phyloP scores from a whole-genome alignment of 2,329 filamentous ascomycete genomes.

The Bipolaris zeicola region DNA sequence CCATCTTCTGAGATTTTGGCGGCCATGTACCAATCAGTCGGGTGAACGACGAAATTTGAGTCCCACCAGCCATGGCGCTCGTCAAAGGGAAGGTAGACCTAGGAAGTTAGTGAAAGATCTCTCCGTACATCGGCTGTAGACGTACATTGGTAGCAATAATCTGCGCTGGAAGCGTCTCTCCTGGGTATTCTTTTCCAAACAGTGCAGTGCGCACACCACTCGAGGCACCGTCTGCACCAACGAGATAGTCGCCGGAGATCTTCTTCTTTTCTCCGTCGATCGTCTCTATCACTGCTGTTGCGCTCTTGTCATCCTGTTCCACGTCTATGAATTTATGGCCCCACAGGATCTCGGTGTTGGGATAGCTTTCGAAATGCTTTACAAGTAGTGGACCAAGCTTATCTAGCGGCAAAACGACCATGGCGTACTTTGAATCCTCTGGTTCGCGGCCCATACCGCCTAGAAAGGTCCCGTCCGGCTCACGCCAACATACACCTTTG shows the following conservation, averaged over 20 bases:
- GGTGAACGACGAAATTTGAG: constrained; percentile 66
- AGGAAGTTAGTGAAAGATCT: constrained; percentile 6
- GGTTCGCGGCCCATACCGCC: constrained; percentile 40
- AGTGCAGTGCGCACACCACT: constrained; percentile 40
- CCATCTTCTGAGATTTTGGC: constrained; percentile 64
- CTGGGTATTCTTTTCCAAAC: constrained; percentile 56
- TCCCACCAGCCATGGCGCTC: constrained; percentile 60
- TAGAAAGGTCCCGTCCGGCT: constrained; percentile 42
- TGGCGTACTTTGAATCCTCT: constrained; percentile 34
- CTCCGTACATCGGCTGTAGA: neutral
- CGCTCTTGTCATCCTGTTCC: constrained; percentile 38
- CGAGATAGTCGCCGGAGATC: constrained; percentile 38
- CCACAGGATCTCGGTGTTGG: constrained; percentile 39
- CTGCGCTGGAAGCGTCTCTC: constrained; percentile 64
- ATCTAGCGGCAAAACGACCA: constrained; percentile 42
- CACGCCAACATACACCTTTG: constrained; percentile 53
- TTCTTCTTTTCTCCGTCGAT: constrained; percentile 31
- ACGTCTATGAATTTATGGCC: constrained; percentile 39
- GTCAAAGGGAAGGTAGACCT: constrained; percentile 67
- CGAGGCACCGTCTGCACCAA: constrained; percentile 45
- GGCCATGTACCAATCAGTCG: constrained; percentile 67
- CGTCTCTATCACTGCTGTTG: constrained; percentile 37
- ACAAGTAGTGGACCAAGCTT: constrained; percentile 37
- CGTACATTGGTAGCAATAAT: constrained; percentile 67
- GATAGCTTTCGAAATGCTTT: constrained; percentile 35